Percentiles rank a stretch among this genome's conserved stretches.
Evolutionary conservation across 768 basidiomycete species (phyloP).

Genomic region (Lanmaoa pseudosensibilis): DNA sequence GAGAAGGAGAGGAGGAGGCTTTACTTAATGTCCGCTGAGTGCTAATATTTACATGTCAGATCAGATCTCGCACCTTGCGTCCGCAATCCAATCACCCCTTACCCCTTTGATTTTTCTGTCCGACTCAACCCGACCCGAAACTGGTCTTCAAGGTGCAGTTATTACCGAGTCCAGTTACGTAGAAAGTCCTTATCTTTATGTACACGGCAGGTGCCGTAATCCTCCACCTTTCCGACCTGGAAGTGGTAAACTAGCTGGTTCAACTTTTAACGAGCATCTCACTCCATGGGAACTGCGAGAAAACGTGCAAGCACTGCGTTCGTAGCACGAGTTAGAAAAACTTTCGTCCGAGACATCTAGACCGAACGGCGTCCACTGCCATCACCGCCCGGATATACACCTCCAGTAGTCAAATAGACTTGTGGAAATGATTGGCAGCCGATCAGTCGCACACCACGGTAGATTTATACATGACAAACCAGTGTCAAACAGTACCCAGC

Average conservation of each 20-base stretch:
- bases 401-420: not conserved
- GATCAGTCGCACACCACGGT: not conserved
- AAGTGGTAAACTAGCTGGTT: no score
- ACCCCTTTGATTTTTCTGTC: not conserved
- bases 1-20: conserved; percentile 11
- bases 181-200: conserved; percentile 11
- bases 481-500: not conserved
- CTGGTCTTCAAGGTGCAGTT: not conserved
- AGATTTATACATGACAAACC: not conserved
- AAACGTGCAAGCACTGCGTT: not conserved
- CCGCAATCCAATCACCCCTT: not conserved
- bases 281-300: not conserved
- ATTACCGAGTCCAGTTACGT: not conserved
- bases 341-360: not conserved
- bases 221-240: no score
- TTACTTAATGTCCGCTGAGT: conserved; percentile 2
- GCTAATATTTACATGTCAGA: conserved; percentile 18
- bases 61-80: not conserved
- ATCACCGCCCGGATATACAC: not conserved
- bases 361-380: not conserved
- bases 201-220: no score
- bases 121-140: not conserved
- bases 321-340: not conserved
- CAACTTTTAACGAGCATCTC: no score
- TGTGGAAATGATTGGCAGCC: not conserved